Evolutionary conservation across 805 yeast species (phyloP), one percentile per base, ranked within the genome.

Genomic region (Cyberlindnera maritima): DNA sequence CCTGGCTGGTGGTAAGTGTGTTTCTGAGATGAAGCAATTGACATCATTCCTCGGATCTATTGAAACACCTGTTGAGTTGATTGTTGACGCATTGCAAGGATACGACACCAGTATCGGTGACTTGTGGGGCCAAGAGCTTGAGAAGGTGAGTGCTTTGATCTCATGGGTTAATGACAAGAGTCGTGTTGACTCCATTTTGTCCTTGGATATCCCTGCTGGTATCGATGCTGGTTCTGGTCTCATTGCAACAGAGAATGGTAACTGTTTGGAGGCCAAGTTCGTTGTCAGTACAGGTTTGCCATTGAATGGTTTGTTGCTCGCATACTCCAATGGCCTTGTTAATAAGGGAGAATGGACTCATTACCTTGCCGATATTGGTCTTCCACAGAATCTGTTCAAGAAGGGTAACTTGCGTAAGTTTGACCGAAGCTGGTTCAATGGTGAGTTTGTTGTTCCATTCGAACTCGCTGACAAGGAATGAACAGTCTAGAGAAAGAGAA

Each of bases 1-100:
- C 46, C 66, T 72, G 14, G 66, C 75, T 48, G 96, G 94, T 10
- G 96, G 95, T n/a, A 84, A 83, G 54, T 78, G 66, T 35, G 66
- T 65, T 18, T 59, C 66, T 10, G 42, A 43, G 10, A 44, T 55
- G 23, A 70, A 55, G 17, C 75, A 60, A 37, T 67, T 71, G 60
- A 70, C 60, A 46, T 64, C 40, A 20, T 64, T 65, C 32, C 63
- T 71, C 54, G 69, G 62, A 12, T 75, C 76, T 47, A 66, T 81
- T 34, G 86, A 83, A 38, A 76, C 88, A 2, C 94, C 96, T 0
- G 80, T 87, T 14, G 96, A 89, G 60, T 70, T 90, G 49, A 76
- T 89, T 10, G 60, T 90, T 17, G 97, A 90, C 63, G 94, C 90
- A 1, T 70, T 90, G 55, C 96, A 87, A 61, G 97, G 96, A 0